Base-by-base conservation (phyloP, 176 grass and related monocot species). In the Phoenix roebelenii region DNA sequence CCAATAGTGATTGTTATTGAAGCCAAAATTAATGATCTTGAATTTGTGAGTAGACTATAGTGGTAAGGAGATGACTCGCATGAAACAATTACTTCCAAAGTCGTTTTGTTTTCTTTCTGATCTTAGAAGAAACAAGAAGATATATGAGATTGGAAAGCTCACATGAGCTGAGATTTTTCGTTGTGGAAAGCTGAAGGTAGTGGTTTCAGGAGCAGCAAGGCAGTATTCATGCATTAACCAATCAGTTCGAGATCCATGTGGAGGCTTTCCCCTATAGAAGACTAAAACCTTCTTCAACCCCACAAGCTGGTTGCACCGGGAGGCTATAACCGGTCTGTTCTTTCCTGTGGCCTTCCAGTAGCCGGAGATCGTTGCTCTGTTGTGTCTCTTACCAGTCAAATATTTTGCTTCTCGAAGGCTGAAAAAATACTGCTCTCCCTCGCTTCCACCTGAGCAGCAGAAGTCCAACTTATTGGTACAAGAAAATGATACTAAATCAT, bases 221-320 rank as follows among this genome's bases (percentile, higher is more conserved):
- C 62, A 53, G 57, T 85, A 89, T 71, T 95, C 85, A 54, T 95
- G 79, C 89, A 95, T 86, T 55, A 95, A 64, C 89, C 89, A 95
- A 29, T 22, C 60, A 3, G 85, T 89, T 15, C 83, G 73, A 18
- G 70, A 67, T 16, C 52, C 10, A 1, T 28, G 59, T 28, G 67
- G 5, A 55, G 59, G 62, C 57, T 73, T 83, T 3, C 69, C 69
- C 32, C 57, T 67, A 59, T 84, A 68, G 66, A 87, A 95, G 23
- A 52, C 20, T 10, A 95, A 74, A 55, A 75, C 54, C 60, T 64
- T 87, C 75, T 90, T 95, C 25, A 70, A 74, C 53, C 86, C 90
- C 22, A 95, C 80, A 25, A 89, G 68, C 30, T 73, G 56, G 48
- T 51, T 79, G 50, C 72, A 60, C 52, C 72, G 60, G 7, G 64